A percentile compares a stretch with the other conserved stretches of the same genome.
phyloP scores from a whole-genome alignment of 208 protist genomes.

The Acanthamoeba culbertsoni region DNA sequence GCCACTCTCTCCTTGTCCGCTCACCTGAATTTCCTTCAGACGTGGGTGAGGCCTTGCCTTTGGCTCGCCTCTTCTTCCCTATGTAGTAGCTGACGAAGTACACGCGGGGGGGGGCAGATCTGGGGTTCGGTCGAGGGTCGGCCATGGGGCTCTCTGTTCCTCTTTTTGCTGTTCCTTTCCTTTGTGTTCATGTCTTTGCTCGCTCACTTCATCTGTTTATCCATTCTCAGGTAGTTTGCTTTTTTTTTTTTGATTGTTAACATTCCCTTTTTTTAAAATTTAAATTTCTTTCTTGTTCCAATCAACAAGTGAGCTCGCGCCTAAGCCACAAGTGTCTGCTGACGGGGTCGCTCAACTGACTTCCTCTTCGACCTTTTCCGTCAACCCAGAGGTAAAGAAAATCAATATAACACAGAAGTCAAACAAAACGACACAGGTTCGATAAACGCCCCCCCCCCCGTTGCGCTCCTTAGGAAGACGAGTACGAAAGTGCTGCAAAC shows the following conservation, averaged over 20 bases:
- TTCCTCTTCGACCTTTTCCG: too few relatives aligned
- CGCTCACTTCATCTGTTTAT: slow-evolving; percentile 4
- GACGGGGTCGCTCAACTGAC: too few relatives aligned
- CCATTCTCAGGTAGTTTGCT: background rate
- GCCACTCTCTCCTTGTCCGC: slow-evolving; percentile 1
- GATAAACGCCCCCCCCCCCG: too few relatives aligned
- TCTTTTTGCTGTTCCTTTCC: background rate
- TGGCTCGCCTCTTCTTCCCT: background rate
- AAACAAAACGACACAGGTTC: too few relatives aligned
- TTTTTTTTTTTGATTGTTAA: background rate
- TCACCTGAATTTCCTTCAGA: background rate
- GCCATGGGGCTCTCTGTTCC: background rate
- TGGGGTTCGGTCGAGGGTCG: slow-evolving; percentile 2
- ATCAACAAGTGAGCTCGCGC: too few relatives aligned
- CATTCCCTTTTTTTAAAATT: background rate
- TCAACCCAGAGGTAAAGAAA: too few relatives aligned
- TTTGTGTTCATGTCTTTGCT: background rate
- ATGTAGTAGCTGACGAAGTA: background rate
- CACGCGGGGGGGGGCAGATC: background rate
- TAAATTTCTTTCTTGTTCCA: background rate
- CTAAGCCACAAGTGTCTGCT: too few relatives aligned
- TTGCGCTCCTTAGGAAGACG: too few relatives aligned
- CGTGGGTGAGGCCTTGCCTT: background rate
- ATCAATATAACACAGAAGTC: too few relatives aligned
- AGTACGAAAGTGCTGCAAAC: background rate